Percentiles rank a stretch among this genome's conserved stretches.
phyloP scores from a whole-genome alignment of 192 early-diverging fungal species.

The Podila epigama region DNA sequence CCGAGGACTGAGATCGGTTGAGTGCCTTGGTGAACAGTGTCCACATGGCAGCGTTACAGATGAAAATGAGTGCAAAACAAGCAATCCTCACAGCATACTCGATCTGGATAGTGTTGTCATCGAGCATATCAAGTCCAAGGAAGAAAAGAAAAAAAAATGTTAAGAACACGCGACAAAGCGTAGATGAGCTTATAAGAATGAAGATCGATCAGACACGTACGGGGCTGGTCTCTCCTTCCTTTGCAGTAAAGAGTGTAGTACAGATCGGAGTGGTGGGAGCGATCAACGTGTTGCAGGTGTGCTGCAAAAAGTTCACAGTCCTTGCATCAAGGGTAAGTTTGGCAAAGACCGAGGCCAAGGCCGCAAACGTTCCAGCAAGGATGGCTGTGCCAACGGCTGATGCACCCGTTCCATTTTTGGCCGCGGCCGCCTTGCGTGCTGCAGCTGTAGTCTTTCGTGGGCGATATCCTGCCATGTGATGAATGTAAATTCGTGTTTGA shows the following conservation, averaged over 20 bases:
- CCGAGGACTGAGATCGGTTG: slow-evolving; percentile 73
- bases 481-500: too few relatives aligned
- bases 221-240: slow-evolving; percentile 43
- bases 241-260: slow-evolving; percentile 26
- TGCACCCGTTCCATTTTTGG: background rate
- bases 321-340: slow-evolving; percentile 73
- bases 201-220: background rate
- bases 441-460: slow-evolving; percentile 37
- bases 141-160: background rate
- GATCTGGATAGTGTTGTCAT: slow-evolving; percentile 33
- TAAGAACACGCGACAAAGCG: background rate
- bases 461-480: slow-evolving; percentile 41
- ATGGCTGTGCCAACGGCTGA: slow-evolving; percentile 55
- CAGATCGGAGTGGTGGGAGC: slow-evolving; percentile 39
- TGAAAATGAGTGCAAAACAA: slow-evolving; percentile 67
- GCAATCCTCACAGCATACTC: slow-evolving; percentile 51
- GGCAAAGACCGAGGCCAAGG: slow-evolving; percentile 81
- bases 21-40: slow-evolving; percentile 85
- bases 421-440: slow-evolving; percentile 8
- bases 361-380: slow-evolving; percentile 76
- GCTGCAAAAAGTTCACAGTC: slow-evolving; percentile 49
- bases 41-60: slow-evolving; percentile 89
- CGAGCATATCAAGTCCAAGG: too few relatives aligned
- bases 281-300: slow-evolving; percentile 29
- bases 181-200: background rate